Percentiles rank a stretch among this genome's conserved stretches.
These are phyloP conservation scores for Metschnikowia cerradonensis DNA, from an alignment of 805 yeast genomes.

Conservation along the genomic window DNA sequence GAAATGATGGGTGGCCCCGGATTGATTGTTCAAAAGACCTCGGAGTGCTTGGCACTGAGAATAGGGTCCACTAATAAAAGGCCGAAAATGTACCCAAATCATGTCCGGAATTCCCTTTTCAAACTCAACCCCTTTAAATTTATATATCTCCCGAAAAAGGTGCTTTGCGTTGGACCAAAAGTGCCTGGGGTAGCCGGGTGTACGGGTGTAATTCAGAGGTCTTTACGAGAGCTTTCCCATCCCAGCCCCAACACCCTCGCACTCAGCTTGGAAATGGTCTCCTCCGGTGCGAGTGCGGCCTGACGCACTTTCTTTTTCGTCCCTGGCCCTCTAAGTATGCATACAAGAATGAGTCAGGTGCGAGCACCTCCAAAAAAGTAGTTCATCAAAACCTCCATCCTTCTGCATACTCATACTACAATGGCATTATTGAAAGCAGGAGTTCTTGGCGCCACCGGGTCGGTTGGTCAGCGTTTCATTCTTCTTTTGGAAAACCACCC, in stretches of 20 bases:
- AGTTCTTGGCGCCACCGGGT: conserved; percentile 96
- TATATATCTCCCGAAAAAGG: too few relatives aligned
- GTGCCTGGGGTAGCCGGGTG: too few relatives aligned
- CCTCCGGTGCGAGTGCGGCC: background rate
- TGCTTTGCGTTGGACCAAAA: too few relatives aligned
- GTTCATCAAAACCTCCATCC: background rate
- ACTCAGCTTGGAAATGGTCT: background rate
- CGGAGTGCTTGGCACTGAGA: too few relatives aligned
- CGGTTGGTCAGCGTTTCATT: conserved; percentile 95
- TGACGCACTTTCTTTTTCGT: background rate
- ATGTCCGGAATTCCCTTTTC: too few relatives aligned
- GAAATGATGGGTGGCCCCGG: too few relatives aligned
- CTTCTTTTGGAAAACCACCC: conserved; percentile 83
- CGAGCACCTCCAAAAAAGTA: background rate
- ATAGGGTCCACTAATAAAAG: too few relatives aligned
- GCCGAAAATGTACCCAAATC: too few relatives aligned
- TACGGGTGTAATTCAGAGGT: too few relatives aligned
- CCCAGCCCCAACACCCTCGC: background rate
- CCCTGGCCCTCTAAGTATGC: background rate
- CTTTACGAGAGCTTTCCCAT: too few relatives aligned
- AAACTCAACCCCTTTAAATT: too few relatives aligned
- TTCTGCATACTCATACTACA: background rate
- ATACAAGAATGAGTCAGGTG: conserved; percentile 3
- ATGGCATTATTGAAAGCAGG: conserved; percentile 57
- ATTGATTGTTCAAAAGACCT: too few relatives aligned